Conservation (phyloP, 768 basidiomycete species). For the Candolleomyces aberdarensis region DNA sequence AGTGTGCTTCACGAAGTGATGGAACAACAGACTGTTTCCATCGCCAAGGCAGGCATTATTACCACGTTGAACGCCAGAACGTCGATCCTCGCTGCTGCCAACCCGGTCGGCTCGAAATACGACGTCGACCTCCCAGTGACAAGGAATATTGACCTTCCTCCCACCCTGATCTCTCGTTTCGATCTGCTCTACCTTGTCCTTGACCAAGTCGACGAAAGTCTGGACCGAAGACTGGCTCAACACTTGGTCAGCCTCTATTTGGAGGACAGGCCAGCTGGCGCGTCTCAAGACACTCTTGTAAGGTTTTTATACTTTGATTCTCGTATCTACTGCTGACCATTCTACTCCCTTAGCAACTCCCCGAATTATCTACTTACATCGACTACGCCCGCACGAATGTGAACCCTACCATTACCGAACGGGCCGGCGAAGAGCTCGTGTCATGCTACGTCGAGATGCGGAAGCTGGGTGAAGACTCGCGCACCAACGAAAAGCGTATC, state of each 20-base stretch:
- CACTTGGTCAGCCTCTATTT: conserved; percentile 93
- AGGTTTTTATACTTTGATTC: conserved; percentile 15
- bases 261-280: conserved; percentile 77
- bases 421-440: conserved; percentile 82
- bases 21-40: conserved; percentile 99
- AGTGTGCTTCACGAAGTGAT: conserved; percentile 99
- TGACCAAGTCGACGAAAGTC: conserved; percentile 87
- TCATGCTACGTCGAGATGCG: conserved; percentile 91
- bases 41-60: conserved; percentile 98
- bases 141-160: conserved; percentile 94
- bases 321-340: background rate
- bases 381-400: conserved; percentile 86
- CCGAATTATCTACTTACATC: conserved; percentile 91
- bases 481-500: conserved; percentile 87
- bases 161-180: conserved; percentile 96
- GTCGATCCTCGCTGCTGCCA: conserved; percentile 95
- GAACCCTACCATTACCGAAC: conserved; percentile 83
- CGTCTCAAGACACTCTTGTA: conserved; percentile 73
- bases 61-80: conserved; percentile 98
- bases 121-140: conserved; percentile 90
- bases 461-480: conserved; percentile 85
- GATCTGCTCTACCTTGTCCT: conserved; percentile 94
- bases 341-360: conserved; percentile 59
- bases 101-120: conserved; percentile 95
- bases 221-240: conserved; percentile 85